Evolutionary conservation across 345 rosid genomes (phyloP).

Genomic region (Rhodamnia rubescens): DNA sequence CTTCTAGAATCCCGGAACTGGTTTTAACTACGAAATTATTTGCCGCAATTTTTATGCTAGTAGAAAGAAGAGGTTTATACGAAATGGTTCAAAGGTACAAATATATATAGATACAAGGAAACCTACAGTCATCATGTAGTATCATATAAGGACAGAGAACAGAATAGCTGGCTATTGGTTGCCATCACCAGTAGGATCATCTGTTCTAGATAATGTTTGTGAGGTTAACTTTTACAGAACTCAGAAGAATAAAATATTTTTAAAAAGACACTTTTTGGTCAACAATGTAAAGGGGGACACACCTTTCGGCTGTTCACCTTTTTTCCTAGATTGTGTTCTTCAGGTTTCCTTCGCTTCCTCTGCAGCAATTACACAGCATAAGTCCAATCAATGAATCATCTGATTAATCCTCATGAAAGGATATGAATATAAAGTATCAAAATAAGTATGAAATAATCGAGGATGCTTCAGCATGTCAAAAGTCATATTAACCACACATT

Average conservation of each 20-base stretch:
- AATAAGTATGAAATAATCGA: not conserved
- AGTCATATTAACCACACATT: not conserved
- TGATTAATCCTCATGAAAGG: not conserved
- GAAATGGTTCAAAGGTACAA: not conserved
- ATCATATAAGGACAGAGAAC: not conserved
- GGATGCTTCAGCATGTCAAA: not conserved
- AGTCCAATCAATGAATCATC: not conserved
- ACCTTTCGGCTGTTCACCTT: constrained; percentile 63
- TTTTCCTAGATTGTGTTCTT: constrained; percentile 50
- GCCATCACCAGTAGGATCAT: not conserved
- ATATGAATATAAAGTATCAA: not conserved
- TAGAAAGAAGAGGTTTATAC: not conserved
- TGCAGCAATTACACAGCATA: constrained; percentile 5
- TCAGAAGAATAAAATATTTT: not conserved
- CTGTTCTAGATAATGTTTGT: not conserved
- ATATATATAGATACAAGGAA: not conserved
- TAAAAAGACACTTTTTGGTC: not conserved
- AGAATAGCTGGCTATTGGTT: not conserved
- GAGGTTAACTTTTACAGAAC: not conserved
- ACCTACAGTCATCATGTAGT: not conserved
- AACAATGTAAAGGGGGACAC: not conserved
- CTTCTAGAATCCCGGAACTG: not conserved
- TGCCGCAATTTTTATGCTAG: not conserved
- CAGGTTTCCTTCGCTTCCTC: constrained; percentile 88
- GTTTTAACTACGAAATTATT: not conserved